These are phyloP conservation scores for Cryptococcus depauperatus DNA, from an alignment of 1,284 basidiomycete genomes.

Conservation along the genomic window DNA sequence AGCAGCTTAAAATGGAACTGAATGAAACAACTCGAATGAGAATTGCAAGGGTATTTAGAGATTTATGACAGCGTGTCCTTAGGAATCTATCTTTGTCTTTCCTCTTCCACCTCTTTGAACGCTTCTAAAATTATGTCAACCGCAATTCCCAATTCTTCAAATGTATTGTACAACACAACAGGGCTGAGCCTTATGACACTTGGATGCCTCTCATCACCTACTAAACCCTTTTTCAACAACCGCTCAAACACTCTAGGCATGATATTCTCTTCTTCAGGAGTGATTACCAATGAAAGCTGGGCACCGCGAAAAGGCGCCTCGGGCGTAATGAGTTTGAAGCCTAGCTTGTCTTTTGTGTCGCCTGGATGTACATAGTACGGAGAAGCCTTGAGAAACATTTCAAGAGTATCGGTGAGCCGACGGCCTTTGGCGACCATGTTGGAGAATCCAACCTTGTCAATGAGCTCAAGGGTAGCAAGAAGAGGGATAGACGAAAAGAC, in stretches of 20 bases:
- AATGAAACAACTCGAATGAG: too few species aligned
- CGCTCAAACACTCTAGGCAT: slow-evolving; percentile 65
- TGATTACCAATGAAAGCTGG: slow-evolving; percentile 74
- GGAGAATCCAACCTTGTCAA: slow-evolving; percentile 66
- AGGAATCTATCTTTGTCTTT: neutral
- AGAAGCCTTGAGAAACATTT: slow-evolving; percentile 56
- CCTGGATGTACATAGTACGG: slow-evolving; percentile 50
- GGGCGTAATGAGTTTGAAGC: slow-evolving; percentile 86
- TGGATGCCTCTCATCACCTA: slow-evolving; percentile 82
- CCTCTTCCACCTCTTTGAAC: slow-evolving; percentile 28
- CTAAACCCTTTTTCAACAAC: slow-evolving; percentile 62
- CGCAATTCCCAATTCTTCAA: slow-evolving; percentile 64
- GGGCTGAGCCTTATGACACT: slow-evolving; percentile 84
- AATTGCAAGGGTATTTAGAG: too few species aligned
- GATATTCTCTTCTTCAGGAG: slow-evolving; percentile 53
- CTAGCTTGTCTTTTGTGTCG: slow-evolving; percentile 23
- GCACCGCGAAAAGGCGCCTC: slow-evolving; percentile 61
- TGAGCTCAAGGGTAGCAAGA: slow-evolving; percentile 70
- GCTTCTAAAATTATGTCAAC: slow-evolving; percentile 56
- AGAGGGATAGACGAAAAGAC: slow-evolving; percentile 70
- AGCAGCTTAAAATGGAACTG: too few species aligned
- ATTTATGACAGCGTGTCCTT: too few species aligned
- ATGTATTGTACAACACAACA: slow-evolving; percentile 72
- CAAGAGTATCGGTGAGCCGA: slow-evolving; percentile 63
- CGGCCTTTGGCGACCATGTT: slow-evolving; percentile 62